Percentiles rank a stretch among this genome's conserved stretches.
phyloP scores from a whole-genome alignment of 768 basidiomycete genomes.

The Pleurotus citrinopileatus region DNA sequence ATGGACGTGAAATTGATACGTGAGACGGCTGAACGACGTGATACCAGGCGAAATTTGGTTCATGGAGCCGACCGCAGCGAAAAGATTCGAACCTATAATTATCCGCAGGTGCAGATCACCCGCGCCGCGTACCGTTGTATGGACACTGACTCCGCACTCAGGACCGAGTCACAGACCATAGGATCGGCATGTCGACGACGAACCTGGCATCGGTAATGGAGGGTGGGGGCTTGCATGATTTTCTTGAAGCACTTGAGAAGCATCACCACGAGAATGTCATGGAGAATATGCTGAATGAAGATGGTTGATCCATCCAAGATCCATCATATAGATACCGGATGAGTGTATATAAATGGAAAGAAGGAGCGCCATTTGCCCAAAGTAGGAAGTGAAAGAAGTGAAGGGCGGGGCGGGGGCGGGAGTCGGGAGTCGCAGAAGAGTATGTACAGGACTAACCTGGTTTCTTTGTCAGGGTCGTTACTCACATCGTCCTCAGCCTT shows the following conservation, averaged over 20 bases:
- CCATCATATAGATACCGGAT: too few species aligned
- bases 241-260: conserved; percentile 55
- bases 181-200: conserved; percentile 74
- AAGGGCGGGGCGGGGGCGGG: background rate
- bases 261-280: conserved; percentile 54
- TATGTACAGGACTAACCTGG: too few species aligned
- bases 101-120: conserved; percentile 61
- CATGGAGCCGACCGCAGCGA: conserved; percentile 85
- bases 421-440: background rate
- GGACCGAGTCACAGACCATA: conserved; percentile 93
- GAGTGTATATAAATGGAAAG: background rate
- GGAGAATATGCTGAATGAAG: conserved; percentile 44
- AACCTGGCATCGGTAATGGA: conserved; percentile 66
- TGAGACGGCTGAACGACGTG: conserved; percentile 70
- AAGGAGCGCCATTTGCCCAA: background rate
- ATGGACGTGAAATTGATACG: conserved; percentile 74
- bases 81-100: conserved; percentile 96
- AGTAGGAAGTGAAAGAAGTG: background rate
- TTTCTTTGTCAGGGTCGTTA: conserved; percentile 2
- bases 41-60: conserved; percentile 69
- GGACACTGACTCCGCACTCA: conserved; percentile 26
- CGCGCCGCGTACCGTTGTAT: background rate
- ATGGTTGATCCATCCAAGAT: conserved; percentile 4
- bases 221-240: conserved; percentile 56
- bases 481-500: background rate